Evolutionary conservation across 108 stramenopile species (phyloP).

Genomic region (Nitzschia inconspicua): DNA sequence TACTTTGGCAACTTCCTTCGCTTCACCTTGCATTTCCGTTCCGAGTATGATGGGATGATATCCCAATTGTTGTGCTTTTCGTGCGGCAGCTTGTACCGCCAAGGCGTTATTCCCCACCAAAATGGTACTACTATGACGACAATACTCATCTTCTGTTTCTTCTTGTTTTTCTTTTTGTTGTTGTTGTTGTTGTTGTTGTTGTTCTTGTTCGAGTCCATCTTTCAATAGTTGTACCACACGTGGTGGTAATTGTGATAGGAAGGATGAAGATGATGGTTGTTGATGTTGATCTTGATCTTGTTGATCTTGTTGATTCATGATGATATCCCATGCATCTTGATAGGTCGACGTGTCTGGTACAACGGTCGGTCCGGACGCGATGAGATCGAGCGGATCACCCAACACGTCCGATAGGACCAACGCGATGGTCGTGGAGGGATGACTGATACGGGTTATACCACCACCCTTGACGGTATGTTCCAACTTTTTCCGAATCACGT

Average conservation of each 20-base stretch:
- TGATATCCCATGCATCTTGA: slow-evolving; percentile 55
- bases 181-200: slow-evolving; percentile 40
- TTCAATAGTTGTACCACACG: slow-evolving; percentile 26
- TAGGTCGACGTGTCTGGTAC: slow-evolving; percentile 68
- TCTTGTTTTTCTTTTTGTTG: slow-evolving; percentile 36
- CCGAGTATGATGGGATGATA: slow-evolving; percentile 77
- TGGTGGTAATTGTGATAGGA: slow-evolving; percentile 17
- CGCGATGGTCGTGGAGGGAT: slow-evolving; percentile 57
- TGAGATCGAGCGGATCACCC: slow-evolving; percentile 87
- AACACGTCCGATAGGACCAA: slow-evolving; percentile 69
- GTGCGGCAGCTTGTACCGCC: slow-evolving; percentile 73
- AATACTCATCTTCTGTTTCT: too few relatives aligned
- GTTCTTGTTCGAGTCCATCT: slow-evolving; percentile 44
- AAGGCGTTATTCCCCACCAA: slow-evolving; percentile 80
- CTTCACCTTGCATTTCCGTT: slow-evolving; percentile 76
- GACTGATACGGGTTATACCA: slow-evolving; percentile 46
- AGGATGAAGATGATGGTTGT: too few relatives aligned
- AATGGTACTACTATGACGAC: too few relatives aligned
- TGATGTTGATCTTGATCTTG: too few relatives aligned
- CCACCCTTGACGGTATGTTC: slow-evolving; percentile 84
- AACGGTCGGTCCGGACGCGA: slow-evolving; percentile 79
- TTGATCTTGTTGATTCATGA: slow-evolving; percentile 50
- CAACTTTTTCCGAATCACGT: slow-evolving; percentile 76
- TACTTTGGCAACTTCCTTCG: slow-evolving; percentile 58
- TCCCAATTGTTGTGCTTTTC: slow-evolving; percentile 54